phyloP scores from a whole-genome alignment of 768 basidiomycete genomes.

The Candolleomyces aberdarensis region DNA sequence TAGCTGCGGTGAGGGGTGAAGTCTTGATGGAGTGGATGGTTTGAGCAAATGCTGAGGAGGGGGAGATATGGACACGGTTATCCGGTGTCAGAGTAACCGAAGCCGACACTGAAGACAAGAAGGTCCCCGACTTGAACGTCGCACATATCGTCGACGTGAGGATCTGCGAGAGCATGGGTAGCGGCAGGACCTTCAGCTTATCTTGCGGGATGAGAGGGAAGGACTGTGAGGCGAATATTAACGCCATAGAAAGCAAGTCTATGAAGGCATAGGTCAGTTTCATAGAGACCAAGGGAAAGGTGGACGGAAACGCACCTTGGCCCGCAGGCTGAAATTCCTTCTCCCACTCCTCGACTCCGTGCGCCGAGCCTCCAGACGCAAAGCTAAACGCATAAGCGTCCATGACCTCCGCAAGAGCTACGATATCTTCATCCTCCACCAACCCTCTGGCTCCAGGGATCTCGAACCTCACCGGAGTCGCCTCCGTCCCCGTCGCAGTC shows the following conservation, averaged over 20 bases:
- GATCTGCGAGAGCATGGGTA: conserved; percentile 37
- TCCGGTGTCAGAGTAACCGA: conserved; percentile 24
- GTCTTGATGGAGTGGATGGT: conserved; percentile 34
- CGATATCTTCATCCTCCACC: conserved; percentile 63
- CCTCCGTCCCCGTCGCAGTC: conserved; percentile 15
- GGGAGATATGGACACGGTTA: conserved; percentile 28
- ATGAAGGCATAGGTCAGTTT: conserved; percentile 17
- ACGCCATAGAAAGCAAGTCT: conserved; percentile 45
- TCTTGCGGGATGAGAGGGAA: conserved; percentile 50
- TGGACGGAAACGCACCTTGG: conserved; percentile 32
- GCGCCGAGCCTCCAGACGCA: conserved; percentile 18
- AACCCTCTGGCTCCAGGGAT: conserved; percentile 30
- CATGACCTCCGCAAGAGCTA: conserved; percentile 73
- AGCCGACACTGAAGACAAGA: conserved; percentile 41
- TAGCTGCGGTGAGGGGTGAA: conserved; percentile 31
- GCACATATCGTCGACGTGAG: conserved; percentile 46
- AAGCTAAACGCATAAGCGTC: conserved; percentile 45
- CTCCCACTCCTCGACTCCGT: conserved; percentile 51
- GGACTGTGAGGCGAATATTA: conserved; percentile 60
- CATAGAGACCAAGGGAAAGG: not conserved
- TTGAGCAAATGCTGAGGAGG: conserved; percentile 29
- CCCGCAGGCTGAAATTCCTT: conserved; percentile 61
- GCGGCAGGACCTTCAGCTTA: conserved; percentile 60
- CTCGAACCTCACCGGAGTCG: conserved; percentile 15
- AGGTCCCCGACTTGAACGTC: conserved; percentile 56